A percentile compares a stretch with the other conserved stretches of the same genome.
phyloP scores from a whole-genome alignment of 73 alveolate species.

The Blepharisma stoltei region DNA sequence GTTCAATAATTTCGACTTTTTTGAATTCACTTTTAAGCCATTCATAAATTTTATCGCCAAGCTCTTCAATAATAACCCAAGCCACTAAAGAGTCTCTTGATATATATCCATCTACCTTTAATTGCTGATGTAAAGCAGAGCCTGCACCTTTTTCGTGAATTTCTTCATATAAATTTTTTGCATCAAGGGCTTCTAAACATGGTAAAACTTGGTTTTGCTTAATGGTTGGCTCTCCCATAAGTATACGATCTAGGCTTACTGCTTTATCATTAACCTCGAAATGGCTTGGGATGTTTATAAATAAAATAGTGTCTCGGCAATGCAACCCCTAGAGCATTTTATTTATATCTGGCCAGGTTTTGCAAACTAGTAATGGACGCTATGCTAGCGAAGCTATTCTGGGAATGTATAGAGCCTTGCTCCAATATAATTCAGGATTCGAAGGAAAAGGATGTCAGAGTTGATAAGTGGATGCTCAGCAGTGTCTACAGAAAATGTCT shows the following conservation, averaged over 20 bases:
- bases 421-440: too few species aligned
- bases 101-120: constrained; percentile 44
- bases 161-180: constrained; percentile 83
- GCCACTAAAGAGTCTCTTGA: neutral
- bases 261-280: constrained; percentile 26
- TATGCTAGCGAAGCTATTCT: too few species aligned
- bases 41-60: constrained; percentile 33
- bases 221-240: constrained; percentile 94
- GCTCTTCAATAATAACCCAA: constrained; percentile 37
- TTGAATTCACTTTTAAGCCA: constrained; percentile 32
- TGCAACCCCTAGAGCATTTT: too few species aligned
- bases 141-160: constrained; percentile 94
- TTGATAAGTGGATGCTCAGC: too few species aligned
- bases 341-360: too few species aligned
- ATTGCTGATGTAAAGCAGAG: constrained; percentile 93
- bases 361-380: too few species aligned
- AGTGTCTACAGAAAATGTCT: too few species aligned
- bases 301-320: too few species aligned
- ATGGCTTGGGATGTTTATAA: constrained; percentile 28
- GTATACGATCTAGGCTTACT: constrained; percentile 71
- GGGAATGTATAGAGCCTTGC: too few species aligned
- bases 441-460: too few species aligned
- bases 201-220: constrained; percentile 92
- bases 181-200: constrained; percentile 84
- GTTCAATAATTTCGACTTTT: constrained; percentile 46